Conservation (phyloP, 2,329 filamentous ascomycete species). For the Blastomyces gilchristii region DNA sequence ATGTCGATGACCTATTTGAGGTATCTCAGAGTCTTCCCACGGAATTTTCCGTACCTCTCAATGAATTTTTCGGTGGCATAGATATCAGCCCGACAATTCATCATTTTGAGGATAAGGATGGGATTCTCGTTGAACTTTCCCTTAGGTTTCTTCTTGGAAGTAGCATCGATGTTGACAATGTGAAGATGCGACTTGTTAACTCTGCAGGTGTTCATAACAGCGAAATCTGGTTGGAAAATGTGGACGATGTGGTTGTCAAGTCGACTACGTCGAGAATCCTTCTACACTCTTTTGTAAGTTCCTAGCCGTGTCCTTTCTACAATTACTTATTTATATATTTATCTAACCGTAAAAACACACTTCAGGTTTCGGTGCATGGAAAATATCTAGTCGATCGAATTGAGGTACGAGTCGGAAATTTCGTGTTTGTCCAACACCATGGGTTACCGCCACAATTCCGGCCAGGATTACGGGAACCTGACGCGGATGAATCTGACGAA, state of each 20-base stretch:
- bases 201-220: constrained; percentile 46
- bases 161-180: constrained; percentile 54
- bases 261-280: constrained; percentile 46
- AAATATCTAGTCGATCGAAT: constrained; percentile 66
- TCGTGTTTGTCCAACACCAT: constrained; percentile 28
- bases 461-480: constrained; percentile 27
- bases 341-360: constrained; percentile 8
- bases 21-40: constrained; percentile 44
- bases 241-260: constrained; percentile 39
- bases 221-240: constrained; percentile 56
- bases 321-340: background rate
- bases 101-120: constrained; percentile 62
- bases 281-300: constrained; percentile 40
- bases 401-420: constrained; percentile 41
- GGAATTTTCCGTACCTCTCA: constrained; percentile 58
- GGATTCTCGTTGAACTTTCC: constrained; percentile 59
- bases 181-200: constrained; percentile 54
- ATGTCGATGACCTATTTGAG: constrained; percentile 36
- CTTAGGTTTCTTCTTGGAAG: constrained; percentile 65
- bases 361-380: constrained; percentile 45
- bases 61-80: constrained; percentile 62
- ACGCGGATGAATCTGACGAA: constrained; percentile 21
- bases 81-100: constrained; percentile 56
- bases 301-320: constrained; percentile 7
- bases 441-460: constrained; percentile 24